phyloP scores from a whole-genome alignment of 2,329 filamentous ascomycete species.

The Fusarium xyrophilum region DNA sequence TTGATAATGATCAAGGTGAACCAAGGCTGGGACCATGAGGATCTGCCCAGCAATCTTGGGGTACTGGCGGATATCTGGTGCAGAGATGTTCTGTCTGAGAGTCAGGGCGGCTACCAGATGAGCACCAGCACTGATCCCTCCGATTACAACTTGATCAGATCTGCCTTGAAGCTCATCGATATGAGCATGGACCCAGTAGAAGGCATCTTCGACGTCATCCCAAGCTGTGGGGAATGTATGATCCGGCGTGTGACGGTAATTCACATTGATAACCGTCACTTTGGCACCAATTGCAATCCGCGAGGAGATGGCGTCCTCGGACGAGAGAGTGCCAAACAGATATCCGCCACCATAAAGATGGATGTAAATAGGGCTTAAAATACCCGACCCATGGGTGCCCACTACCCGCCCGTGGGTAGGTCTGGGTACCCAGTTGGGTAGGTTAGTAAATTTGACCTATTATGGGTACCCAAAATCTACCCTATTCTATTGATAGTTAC shows the following conservation, averaged over 20 bases:
- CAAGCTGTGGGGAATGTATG: constrained; percentile 58
- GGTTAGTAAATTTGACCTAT: no score
- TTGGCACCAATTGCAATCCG: constrained; percentile 52
- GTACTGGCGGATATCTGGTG: constrained; percentile 11
- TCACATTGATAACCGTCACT: constrained; percentile 60
- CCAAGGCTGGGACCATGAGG: constrained; percentile 56
- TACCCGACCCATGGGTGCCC: no score
- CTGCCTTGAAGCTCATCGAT: constrained; percentile 18
- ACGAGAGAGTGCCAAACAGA: constrained; percentile 58
- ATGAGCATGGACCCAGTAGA: constrained; percentile 57
- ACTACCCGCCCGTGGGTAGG: no score
- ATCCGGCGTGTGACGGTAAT: constrained; percentile 66
- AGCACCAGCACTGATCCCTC: constrained; percentile 57
- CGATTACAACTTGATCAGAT: constrained; percentile 48
- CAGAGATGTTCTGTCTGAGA: constrained; percentile 47
- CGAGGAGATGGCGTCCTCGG: constrained; percentile 60
- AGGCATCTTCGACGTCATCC: constrained; percentile 61
- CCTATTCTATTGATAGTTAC: no score
- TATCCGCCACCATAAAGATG: constrained; percentile 64
- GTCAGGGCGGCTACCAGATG: constrained; percentile 51
- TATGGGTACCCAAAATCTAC: no score
- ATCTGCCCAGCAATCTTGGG: constrained; percentile 56
- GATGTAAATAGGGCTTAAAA: constrained; percentile 56
- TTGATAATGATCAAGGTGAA: constrained; percentile 25
- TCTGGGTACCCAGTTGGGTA: no score